A percentile compares a stretch with the other conserved stretches of the same genome.
phyloP scores from a whole-genome alignment of 179 eudicot species.

The Camellia oleifera region DNA sequence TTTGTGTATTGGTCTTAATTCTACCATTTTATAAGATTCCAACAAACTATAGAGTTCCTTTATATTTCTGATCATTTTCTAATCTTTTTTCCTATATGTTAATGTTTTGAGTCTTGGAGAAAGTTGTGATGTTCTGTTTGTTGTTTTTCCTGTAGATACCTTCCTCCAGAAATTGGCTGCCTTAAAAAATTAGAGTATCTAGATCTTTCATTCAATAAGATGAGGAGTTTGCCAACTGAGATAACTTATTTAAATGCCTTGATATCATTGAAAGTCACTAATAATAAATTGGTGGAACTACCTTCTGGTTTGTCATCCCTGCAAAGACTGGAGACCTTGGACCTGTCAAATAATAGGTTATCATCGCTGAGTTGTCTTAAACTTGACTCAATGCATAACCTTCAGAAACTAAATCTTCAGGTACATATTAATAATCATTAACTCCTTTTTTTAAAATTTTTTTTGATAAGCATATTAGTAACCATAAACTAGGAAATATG shows the following conservation, averaged over 20 bases:
- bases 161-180: constrained; percentile 89
- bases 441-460: too few relatives aligned
- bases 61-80: background rate
- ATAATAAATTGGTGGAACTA: constrained; percentile 70
- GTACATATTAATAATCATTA: constrained; percentile 33
- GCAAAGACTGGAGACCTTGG: constrained; percentile 67
- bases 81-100: background rate
- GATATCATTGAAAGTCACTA: constrained; percentile 64
- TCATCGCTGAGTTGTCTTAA: constrained; percentile 63
- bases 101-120: constrained; percentile 2
- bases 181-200: constrained; percentile 72
- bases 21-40: background rate
- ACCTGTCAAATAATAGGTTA: constrained; percentile 79
- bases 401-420: constrained; percentile 77
- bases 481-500: background rate
- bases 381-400: constrained; percentile 67
- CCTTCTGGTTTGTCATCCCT: constrained; percentile 73
- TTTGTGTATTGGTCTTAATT: background rate
- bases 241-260: constrained; percentile 57
- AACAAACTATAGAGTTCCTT: background rate
- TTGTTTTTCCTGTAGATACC: constrained; percentile 57
- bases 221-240: constrained; percentile 76
- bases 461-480: background rate
- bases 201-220: constrained; percentile 87
- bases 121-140: constrained; percentile 9